These are phyloP conservation scores for Mucuna pruriens DNA, from an alignment of 306 rosid species.

Conservation along the genomic window DNA sequence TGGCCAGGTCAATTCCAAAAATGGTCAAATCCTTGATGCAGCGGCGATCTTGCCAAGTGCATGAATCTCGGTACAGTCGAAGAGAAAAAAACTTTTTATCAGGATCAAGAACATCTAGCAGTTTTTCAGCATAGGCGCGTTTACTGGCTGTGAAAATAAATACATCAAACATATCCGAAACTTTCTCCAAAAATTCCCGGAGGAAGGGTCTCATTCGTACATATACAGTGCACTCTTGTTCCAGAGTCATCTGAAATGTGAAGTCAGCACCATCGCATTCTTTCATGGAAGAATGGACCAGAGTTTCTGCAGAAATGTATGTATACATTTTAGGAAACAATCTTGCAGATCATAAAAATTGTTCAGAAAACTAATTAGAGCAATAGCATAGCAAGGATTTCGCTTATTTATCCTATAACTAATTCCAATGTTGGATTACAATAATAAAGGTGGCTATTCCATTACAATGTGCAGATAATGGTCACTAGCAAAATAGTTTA, in stretches of 20 bases:
- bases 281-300: conserved; percentile 70
- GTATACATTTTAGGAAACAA: conserved; percentile 9
- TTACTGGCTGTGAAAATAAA: conserved; percentile 89
- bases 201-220: conserved; percentile 83
- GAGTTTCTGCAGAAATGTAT: too few species aligned
- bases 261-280: conserved; percentile 66
- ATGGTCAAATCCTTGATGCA: conserved; percentile 86
- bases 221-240: conserved; percentile 66
- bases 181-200: conserved; percentile 63
- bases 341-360: not conserved
- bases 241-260: conserved; percentile 56
- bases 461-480: not conserved
- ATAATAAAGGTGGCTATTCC: not conserved
- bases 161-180: conserved; percentile 85
- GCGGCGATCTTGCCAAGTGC: conserved; percentile 61
- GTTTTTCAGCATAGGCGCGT: conserved; percentile 71
- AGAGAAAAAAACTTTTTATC: conserved; percentile 64
- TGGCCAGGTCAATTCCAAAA: conserved; percentile 83
- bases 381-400: not conserved
- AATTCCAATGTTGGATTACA: not conserved
- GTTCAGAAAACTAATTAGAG: not conserved
- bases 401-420: not conserved
- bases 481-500: not conserved
- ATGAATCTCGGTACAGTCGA: conserved; percentile 77
- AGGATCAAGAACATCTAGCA: conserved; percentile 85